Base-by-base conservation (phyloP, 768 basidiomycete genomes). In the Cubamyces sp. region DNA sequence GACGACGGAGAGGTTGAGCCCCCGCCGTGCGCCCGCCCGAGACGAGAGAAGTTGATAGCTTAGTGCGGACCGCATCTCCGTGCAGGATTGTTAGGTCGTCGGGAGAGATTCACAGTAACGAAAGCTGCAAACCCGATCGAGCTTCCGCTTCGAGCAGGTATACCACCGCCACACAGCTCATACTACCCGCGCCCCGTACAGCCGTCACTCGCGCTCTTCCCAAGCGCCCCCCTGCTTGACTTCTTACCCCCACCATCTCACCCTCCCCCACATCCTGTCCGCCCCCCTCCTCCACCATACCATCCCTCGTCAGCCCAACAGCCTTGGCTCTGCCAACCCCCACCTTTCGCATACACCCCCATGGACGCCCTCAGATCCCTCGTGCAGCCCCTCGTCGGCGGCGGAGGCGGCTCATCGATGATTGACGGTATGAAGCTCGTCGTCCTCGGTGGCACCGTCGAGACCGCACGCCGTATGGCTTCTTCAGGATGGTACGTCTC, bases 361-460 rank as follows among this genome's bases (percentile, higher is more conserved):
- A 92, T 92, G 90, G 90, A 92, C 79, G 86, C 83, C 62, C 79
- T 92, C 78, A 90, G 87, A 78, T 91, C 88, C 54, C 85, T 92
- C 73, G 83, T 91, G 57, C 87, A 89, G 71, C 90, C 90, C 64
- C 86, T 92, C 73, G 86, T 90, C 68, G 87, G 86, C 76, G 85
- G 86, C 75, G 84, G 81, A 71, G 87, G 84, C 47, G 84, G 87
- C 66, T 89, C 87, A 26, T 91, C 89, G 51, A 85, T 92, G 79
- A 83, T 94, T 75, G 91, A 94, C 71, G 92, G 91, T 66, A 87
- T 92, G 81, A 94, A 94, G 77, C 89, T 93, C 71, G 92, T 94
- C 76, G 90, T 93, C 47, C 81, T 94, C 53, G 91, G 91, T 61
- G 91, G 91, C 59, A 92, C 92, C 1, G 92, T 94, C 60, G 91